A percentile compares a stretch with the other conserved stretches of the same genome.
These are phyloP conservation scores for Epichloe uncinata DNA, from an alignment of 2,329 filamentous ascomycete species.

Conservation along the genomic window DNA sequence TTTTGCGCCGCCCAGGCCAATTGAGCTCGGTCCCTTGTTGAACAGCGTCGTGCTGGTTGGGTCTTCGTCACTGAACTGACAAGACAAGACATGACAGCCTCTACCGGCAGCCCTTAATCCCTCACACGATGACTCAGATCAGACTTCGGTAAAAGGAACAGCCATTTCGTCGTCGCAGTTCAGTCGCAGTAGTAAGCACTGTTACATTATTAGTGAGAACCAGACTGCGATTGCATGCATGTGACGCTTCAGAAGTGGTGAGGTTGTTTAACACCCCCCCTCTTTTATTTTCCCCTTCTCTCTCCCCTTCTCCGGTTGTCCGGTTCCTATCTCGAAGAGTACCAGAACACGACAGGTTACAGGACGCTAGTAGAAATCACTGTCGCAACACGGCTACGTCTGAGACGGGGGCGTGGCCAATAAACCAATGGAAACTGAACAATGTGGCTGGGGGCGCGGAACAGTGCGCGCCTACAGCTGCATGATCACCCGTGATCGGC, in stretches of 20 bases:
- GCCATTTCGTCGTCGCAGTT: not conserved
- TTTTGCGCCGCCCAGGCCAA: not conserved
- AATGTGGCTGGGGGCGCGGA: slow-evolving; percentile 11
- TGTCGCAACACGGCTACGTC: not conserved
- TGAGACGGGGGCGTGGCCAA: not conserved
- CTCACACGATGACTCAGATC: not conserved
- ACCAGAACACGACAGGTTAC: not conserved
- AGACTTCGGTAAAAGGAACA: not conserved
- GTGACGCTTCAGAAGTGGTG: not conserved
- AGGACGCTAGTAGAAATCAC: not conserved
- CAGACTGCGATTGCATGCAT: not conserved
- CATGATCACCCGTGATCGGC: slow-evolving; percentile 21
- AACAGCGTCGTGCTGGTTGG: not conserved
- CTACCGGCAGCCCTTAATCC: no score
- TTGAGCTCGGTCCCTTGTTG: not conserved
- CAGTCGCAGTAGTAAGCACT: not conserved
- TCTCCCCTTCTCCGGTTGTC: not conserved
- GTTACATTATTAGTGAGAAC: not conserved
- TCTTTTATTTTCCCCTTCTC: not conserved
- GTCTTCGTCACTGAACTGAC: not conserved
- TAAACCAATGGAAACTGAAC: not conserved
- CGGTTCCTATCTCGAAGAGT: not conserved
- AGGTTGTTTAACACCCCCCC: not conserved
- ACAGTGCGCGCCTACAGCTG: slow-evolving; percentile 24
- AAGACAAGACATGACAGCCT: no score